Percentiles rank a stretch among this genome's conserved stretches.
These are phyloP conservation scores for Torrubiella hemipterigena DNA, from an alignment of 2,329 filamentous ascomycete genomes.

Conservation along the genomic window DNA sequence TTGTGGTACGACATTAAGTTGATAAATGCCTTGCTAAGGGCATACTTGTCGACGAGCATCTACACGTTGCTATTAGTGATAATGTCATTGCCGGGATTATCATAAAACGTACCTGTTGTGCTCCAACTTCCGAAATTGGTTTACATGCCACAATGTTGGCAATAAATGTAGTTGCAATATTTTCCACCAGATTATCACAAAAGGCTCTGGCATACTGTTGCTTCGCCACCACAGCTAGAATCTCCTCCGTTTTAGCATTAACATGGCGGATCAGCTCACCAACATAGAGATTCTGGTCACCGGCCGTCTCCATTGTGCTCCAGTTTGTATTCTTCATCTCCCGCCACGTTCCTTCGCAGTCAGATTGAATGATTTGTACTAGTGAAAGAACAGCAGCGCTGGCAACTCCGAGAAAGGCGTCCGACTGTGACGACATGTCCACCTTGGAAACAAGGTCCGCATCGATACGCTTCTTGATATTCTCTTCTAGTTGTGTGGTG, in stretches of 20 bases:
- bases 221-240: constrained; percentile 69
- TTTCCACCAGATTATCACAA: constrained; percentile 89
- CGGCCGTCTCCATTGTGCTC: constrained; percentile 85
- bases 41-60: constrained; percentile 95
- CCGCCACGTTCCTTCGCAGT: constrained; percentile 79
- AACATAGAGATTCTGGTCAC: constrained; percentile 89
- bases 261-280: constrained; percentile 65
- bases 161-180: constrained; percentile 68
- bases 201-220: constrained; percentile 91
- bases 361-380: constrained; percentile 71
- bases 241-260: constrained; percentile 59
- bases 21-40: constrained; percentile 67
- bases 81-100: not conserved
- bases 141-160: constrained; percentile 77
- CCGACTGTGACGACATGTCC: constrained; percentile 84
- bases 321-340: constrained; percentile 97
- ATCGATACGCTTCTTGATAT: constrained; percentile 84
- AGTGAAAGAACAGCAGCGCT: constrained; percentile 75
- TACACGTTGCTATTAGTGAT: constrained; percentile 20
- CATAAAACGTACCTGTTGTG: constrained; percentile 57
- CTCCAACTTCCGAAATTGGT: constrained; percentile 85
- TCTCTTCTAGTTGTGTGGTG: constrained; percentile 86
- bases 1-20: constrained; percentile 56
- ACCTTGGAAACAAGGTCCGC: constrained; percentile 62
- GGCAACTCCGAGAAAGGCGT: constrained; percentile 90